phyloP scores from a whole-genome alignment of 108 stramenopile species.

The Nitzschia palea region DNA sequence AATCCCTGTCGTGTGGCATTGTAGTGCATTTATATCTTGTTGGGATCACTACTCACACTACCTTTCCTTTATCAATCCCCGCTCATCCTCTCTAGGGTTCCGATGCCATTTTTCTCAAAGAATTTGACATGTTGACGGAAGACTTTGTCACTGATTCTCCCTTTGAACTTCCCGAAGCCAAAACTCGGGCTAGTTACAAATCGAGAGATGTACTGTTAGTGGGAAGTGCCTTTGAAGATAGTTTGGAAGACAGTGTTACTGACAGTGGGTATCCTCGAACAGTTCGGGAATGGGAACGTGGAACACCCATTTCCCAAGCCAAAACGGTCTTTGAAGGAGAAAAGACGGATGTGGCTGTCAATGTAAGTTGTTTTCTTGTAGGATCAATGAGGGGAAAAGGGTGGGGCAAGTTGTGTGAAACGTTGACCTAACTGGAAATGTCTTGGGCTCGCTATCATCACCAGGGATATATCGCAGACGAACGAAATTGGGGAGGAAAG shows the following conservation, averaged over 20 bases:
- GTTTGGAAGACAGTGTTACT: constrained; percentile 62
- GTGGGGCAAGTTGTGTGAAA: too few species aligned
- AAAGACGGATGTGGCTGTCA: constrained; percentile 78
- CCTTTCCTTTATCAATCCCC: neutral
- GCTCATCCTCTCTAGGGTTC: constrained; percentile 42
- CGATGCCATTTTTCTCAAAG: constrained; percentile 86
- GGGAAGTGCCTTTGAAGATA: constrained; percentile 63
- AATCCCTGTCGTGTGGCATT: neutral
- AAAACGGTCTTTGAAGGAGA: constrained; percentile 88
- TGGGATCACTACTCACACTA: neutral
- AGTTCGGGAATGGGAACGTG: constrained; percentile 87
- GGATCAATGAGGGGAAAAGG: too few species aligned
- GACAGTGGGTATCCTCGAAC: constrained; percentile 90
- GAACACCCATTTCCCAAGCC: constrained; percentile 82
- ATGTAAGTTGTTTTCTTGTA: too few species aligned
- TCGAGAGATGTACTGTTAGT: constrained; percentile 56
- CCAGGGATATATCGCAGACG: constrained; percentile 58
- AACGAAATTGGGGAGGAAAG: constrained; percentile 69
- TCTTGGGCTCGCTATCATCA: too few species aligned
- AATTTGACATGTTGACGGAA: constrained; percentile 79
- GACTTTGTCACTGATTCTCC: constrained; percentile 66
- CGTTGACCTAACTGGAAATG: too few species aligned
- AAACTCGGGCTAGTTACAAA: constrained; percentile 66
- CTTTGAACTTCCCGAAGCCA: constrained; percentile 79
- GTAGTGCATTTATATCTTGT: neutral